A percentile compares a stretch with the other conserved stretches of the same genome.
Conservation (phyloP, 2,329 filamentous ascomycete species). For the Lasiodiplodia citricola region DNA sequence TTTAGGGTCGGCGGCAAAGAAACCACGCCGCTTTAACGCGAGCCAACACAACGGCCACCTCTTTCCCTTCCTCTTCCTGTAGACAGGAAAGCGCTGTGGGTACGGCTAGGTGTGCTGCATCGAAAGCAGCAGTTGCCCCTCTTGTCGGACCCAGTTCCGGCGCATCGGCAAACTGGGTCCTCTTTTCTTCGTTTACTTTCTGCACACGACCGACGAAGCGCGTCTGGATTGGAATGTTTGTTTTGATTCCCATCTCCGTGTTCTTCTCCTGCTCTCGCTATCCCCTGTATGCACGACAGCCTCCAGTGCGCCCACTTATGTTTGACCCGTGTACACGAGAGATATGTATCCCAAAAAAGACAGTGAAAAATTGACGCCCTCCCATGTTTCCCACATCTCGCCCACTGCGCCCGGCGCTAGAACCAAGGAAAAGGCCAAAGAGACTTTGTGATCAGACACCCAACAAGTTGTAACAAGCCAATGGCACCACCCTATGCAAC, state of each 20-base stretch:
- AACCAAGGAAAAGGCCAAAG: not conserved
- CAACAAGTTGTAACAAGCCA: constrained; percentile 4
- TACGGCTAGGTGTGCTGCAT: not conserved
- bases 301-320: not conserved
- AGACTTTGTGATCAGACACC: constrained; percentile 15
- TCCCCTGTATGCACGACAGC: not conserved
- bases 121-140: not conserved
- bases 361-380: not conserved
- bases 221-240: not conserved
- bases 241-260: not conserved
- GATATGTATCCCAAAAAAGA: constrained; percentile 6
- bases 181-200: not conserved
- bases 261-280: not conserved
- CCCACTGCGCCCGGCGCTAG: constrained; percentile 15
- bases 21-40: constrained; percentile 10
- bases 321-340: not conserved
- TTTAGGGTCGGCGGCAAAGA: constrained; percentile 1
- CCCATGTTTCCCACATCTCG: constrained; percentile 5
- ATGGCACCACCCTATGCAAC: constrained; percentile 22
- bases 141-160: not conserved
- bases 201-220: not conserved
- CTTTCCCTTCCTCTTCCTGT: not conserved
- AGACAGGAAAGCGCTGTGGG: not conserved
- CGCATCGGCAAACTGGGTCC: not conserved
- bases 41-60: not conserved